Percentiles rank a stretch among this genome's conserved stretches.
Conservation (phyloP, 78 protist species). For the Creolimax fragrantissima region DNA sequence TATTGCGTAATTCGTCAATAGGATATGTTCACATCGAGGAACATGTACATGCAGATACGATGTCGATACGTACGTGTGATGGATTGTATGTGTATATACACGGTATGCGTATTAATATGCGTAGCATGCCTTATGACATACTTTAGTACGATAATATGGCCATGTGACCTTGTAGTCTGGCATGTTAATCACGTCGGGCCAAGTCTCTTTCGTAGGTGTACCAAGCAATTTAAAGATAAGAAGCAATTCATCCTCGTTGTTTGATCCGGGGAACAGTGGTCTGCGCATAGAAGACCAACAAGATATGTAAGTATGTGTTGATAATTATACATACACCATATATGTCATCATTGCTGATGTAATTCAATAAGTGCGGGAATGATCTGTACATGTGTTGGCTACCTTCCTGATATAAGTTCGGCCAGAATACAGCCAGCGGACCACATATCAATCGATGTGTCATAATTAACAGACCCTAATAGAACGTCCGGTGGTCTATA, state of each 20-base stretch:
- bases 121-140: background rate
- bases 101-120: background rate
- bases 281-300: background rate
- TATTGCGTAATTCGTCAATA: too few relatives aligned
- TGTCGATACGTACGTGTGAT: background rate
- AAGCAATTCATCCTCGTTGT: conserved; percentile 7
- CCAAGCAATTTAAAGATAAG: conserved; percentile 25
- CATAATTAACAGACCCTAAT: conserved; percentile 84
- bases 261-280: conserved; percentile 24
- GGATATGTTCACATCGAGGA: too few relatives aligned
- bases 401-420: conserved; percentile 79
- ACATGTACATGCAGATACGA: too few relatives aligned
- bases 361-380: too few relatives aligned
- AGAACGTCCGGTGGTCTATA: conserved; percentile 98
- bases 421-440: conserved; percentile 93
- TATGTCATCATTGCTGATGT: too few relatives aligned
- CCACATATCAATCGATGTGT: conserved; percentile 96
- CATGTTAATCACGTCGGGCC: background rate
- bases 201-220: conserved; percentile 4
- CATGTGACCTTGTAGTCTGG: background rate
- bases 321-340: background rate
- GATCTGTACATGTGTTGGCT: too few relatives aligned
- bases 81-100: background rate
- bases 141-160: background rate
- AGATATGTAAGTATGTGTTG: background rate